Evolutionary conservation across 75 land plant species (phyloP).

Genomic region (Sequoia sempervirens): DNA sequence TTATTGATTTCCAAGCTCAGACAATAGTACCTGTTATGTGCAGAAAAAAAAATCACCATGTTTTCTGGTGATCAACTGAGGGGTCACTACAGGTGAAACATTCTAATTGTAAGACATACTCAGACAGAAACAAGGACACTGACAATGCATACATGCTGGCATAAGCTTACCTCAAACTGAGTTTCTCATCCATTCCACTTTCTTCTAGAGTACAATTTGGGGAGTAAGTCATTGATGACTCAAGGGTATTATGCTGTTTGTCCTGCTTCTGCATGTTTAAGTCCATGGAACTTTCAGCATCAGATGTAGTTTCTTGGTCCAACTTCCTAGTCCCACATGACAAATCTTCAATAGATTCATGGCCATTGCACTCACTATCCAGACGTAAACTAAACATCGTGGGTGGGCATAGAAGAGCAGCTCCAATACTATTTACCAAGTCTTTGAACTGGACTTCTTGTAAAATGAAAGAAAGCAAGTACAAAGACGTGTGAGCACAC

Average conservation of each 20-base stretch:
- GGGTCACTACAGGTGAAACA: too few relatives aligned
- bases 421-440: conserved; percentile 77
- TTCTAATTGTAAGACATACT: background rate
- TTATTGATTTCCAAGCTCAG: too few relatives aligned
- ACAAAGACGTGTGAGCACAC: conserved; percentile 64
- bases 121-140: background rate
- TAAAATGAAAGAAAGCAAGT: conserved; percentile 81
- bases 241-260: background rate
- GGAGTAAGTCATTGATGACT: background rate
- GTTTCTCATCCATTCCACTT: background rate
- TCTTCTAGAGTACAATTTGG: background rate
- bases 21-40: too few relatives aligned
- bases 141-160: background rate
- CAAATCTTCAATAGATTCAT: conserved; percentile 6
- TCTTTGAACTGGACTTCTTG: conserved; percentile 76
- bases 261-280: conserved; percentile 5
- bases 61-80: too few relatives aligned
- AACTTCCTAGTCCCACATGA: background rate
- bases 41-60: too few relatives aligned
- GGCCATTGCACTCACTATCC: conserved; percentile 39
- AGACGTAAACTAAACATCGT: conserved; percentile 17
- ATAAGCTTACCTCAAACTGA: conserved; percentile 2
- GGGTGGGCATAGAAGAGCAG: conserved; percentile 56
- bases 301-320: background rate
- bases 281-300: background rate